These are phyloP conservation scores for Viridothelium virens DNA, from an alignment of 495 filamentous ascomycete species.

Conservation along the genomic window DNA sequence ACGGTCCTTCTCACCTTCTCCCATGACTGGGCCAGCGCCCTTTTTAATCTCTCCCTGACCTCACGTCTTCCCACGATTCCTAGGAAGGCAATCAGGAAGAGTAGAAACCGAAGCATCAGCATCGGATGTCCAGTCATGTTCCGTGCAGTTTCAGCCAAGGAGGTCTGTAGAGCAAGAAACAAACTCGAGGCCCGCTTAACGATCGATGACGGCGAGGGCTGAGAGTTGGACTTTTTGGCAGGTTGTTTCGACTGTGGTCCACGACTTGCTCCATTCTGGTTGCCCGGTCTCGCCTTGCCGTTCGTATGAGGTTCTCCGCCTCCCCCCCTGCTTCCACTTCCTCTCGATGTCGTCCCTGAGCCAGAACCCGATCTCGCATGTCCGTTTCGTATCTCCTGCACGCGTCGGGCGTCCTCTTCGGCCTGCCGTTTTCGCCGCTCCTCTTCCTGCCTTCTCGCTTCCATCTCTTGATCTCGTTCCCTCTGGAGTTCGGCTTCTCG, in stretches of 20 bases:
- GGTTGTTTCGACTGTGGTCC: conserved; percentile 24
- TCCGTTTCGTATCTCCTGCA: conserved; percentile 54
- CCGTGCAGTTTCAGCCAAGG: conserved; percentile 54
- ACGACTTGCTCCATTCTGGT: neutral
- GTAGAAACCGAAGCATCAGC: conserved; percentile 62
- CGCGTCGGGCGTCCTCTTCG: conserved; percentile 50
- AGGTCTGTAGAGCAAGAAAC: conserved; percentile 48
- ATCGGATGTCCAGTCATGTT: conserved; percentile 65
- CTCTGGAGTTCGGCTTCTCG: conserved; percentile 52
- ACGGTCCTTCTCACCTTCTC: conserved; percentile 75
- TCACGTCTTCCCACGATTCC: conserved; percentile 66
- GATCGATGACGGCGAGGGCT: conserved; percentile 29
- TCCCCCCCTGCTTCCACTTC: conserved; percentile 21
- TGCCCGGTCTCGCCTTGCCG: conserved; percentile 18
- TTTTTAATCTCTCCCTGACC: conserved; percentile 64
- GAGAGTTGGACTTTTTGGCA: conserved; percentile 33
- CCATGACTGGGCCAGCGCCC: conserved; percentile 64
- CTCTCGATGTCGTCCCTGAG: conserved; percentile 36
- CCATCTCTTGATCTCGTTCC: conserved; percentile 56
- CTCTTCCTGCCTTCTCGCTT: conserved; percentile 50
- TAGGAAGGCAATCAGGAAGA: conserved; percentile 76
- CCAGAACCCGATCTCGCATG: conserved; percentile 26
- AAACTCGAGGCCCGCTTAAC: conserved; percentile 44
- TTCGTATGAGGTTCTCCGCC: neutral
- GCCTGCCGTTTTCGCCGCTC: conserved; percentile 42